Conservation (phyloP, 441 rosid genomes). For the Erodium trifolium region DNA sequence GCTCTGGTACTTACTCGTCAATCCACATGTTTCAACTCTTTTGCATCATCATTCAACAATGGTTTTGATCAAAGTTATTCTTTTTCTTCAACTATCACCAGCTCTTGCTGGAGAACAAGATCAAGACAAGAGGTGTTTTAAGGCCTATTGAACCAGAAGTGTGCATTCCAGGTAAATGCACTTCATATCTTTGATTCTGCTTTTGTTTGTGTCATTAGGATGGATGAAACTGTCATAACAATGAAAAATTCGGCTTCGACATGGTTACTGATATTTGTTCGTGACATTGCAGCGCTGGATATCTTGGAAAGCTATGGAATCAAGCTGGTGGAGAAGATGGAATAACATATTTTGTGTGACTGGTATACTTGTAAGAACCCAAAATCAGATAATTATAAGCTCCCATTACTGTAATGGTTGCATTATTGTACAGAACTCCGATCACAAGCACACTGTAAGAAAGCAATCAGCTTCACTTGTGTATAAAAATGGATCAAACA, state of each 20-base stretch:
- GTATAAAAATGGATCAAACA: too few species aligned
- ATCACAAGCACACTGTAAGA: neutral
- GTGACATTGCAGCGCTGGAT: slow-evolving; percentile 52
- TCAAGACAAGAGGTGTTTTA: slow-evolving; percentile 67
- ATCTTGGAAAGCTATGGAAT: slow-evolving; percentile 71
- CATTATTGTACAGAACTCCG: neutral
- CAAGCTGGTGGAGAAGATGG: slow-evolving; percentile 56
- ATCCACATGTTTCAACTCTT: neutral
- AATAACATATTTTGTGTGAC: slow-evolving; percentile 17
- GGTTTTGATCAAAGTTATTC: neutral
- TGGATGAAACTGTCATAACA: neutral
- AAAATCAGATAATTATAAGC: too few species aligned
- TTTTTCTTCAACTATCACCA: slow-evolving; percentile 24
- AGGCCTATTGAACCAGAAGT: slow-evolving; percentile 86
- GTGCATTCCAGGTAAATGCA: slow-evolving; percentile 58
- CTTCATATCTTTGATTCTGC: neutral
- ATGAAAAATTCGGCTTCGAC: slow-evolving; percentile 5
- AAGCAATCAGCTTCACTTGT: too few species aligned
- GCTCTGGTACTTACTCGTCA: slow-evolving; percentile 49
- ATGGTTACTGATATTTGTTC: too few species aligned
- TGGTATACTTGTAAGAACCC: too few species aligned
- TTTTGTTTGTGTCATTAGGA: neutral
- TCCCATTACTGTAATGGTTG: neutral
- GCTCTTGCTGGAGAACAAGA: slow-evolving; percentile 70
- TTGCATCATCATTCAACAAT: neutral